Base-by-base conservation (phyloP, 331 rosid genomes). In the Stylosanthes scabra region DNA sequence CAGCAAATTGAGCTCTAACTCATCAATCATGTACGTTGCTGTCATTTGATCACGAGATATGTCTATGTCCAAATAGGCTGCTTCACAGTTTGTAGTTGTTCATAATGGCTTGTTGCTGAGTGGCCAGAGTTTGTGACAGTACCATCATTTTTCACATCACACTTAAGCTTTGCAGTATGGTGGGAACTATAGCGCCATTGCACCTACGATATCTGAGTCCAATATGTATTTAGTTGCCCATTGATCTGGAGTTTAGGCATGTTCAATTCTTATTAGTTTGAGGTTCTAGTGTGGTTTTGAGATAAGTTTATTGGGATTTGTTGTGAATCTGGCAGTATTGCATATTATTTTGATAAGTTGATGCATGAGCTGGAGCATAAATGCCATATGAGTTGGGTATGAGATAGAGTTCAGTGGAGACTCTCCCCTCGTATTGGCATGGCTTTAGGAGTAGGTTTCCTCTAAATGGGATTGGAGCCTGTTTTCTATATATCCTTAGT, bases 251-350 rank as follows among this genome's bases (percentile, higher is more conserved):
- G 61, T 31, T 27, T 52, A 44, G 58, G 42, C 8, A 3, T 39
- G 14, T 50, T 54, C 47, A 68, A 56, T 64, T 63, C 61, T 56
- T 37, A 45, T 74, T 46, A 63, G 73, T 41, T 80, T 73, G 65
- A 63, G 59, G 69, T 75, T 45, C 54, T 47, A 57, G 54, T 58
- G 46, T 49, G 41, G 39, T 37, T 64, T 28, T 49, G 37, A 34
- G 69, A 57, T 47, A 50, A 50, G 47, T 44, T 75, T 57, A 31
- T 28, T 75, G 61, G 61, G 54, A 75, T 80, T 57, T 28, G 2
- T 56, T 69, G 52, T 40, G 74, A 25, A 25, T 71, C 59, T 69
- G 41, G 16, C 49, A 45, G 40, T 54, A 55, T 68, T 75, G 56
- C 63, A 60, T 67, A 7, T 9, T 31, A 50, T 66, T 61, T 51